Percentiles rank a stretch among this genome's conserved stretches.
Conservation (phyloP, 2,329 filamentous ascomycete species). For the Alternaria triticimaculans region DNA sequence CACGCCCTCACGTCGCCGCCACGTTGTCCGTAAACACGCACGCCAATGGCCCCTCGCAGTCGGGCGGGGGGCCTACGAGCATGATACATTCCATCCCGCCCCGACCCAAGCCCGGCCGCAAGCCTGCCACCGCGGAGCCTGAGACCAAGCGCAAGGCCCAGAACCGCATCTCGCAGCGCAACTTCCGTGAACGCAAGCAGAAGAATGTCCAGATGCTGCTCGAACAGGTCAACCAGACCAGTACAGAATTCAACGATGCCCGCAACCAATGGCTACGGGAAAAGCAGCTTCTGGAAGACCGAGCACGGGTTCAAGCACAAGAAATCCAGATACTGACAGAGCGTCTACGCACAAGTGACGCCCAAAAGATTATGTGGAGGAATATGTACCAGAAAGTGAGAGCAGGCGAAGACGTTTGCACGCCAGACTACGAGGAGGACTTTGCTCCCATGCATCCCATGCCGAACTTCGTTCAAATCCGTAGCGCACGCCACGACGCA, state of each 20-base stretch:
- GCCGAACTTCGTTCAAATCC: background rate
- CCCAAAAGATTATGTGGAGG: background rate
- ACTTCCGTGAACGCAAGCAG: slow-evolving; percentile 80
- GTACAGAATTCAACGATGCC: slow-evolving; percentile 18
- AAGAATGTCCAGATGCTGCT: slow-evolving; percentile 75
- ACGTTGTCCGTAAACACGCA: slow-evolving; percentile 36
- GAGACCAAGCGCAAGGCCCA: slow-evolving; percentile 93
- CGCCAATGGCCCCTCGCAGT: slow-evolving; percentile 33
- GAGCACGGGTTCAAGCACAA: background rate
- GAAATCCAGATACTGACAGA: background rate
- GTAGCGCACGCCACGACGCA: background rate
- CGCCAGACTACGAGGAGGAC: background rate
- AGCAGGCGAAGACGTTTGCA: background rate
- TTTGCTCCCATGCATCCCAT: background rate
- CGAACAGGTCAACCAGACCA: slow-evolving; percentile 44
- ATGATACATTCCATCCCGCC: slow-evolving; percentile 48
- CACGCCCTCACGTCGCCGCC: slow-evolving; percentile 14
- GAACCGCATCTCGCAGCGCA: slow-evolving; percentile 89
- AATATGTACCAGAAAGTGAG: background rate
- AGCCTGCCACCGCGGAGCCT: slow-evolving; percentile 91
- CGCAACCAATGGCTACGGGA: background rate
- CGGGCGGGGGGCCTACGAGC: slow-evolving; percentile 49
- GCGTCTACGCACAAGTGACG: background rate
- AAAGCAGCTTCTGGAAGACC: background rate
- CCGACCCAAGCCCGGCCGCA: slow-evolving; percentile 75